Percentiles rank a stretch among this genome's conserved stretches.
Conservation (phyloP, 257 asterid genomes). For the Phtheirospermum japonicum region DNA sequence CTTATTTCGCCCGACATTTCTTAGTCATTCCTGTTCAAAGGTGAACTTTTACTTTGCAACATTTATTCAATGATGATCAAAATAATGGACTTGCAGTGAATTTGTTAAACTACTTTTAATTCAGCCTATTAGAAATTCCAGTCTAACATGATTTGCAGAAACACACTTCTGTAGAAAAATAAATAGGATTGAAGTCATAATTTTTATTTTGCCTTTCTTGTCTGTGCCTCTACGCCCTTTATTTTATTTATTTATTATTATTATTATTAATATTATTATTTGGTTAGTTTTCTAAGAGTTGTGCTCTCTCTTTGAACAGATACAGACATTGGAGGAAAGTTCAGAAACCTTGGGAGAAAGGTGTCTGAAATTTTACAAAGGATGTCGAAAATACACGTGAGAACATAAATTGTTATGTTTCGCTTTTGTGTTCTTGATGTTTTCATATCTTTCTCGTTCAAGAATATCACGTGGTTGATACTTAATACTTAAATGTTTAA, state of each 20-base stretch:
- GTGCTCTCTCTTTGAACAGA: constrained; percentile 45
- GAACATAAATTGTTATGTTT: constrained; percentile 30
- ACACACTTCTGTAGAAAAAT: constrained; percentile 1
- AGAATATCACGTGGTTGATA: not conserved
- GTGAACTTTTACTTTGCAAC: not conserved
- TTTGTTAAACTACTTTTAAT: constrained; percentile 7
- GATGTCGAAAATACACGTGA: constrained; percentile 98
- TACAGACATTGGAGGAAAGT: constrained; percentile 92
- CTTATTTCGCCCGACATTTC: not conserved
- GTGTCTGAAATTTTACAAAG: constrained; percentile 93
- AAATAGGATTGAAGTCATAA: not conserved
- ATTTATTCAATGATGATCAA: not conserved
- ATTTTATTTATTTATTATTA: constrained; percentile 3
- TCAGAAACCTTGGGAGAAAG: constrained; percentile 89
- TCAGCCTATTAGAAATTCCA: not conserved
- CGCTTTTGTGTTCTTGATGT: constrained; percentile 7
- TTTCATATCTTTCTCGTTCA: not conserved
- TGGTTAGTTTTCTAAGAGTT: constrained; percentile 15
- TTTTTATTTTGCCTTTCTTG: constrained; percentile 12
- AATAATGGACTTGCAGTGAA: not conserved
- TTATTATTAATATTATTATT: not conserved
- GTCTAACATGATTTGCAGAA: not conserved
- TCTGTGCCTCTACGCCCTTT: too few species aligned
- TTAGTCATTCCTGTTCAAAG: not conserved
- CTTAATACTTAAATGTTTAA: not conserved